Base-by-base conservation (phyloP, 176 grass and related monocot genomes). In the Panicum miliaceum region DNA sequence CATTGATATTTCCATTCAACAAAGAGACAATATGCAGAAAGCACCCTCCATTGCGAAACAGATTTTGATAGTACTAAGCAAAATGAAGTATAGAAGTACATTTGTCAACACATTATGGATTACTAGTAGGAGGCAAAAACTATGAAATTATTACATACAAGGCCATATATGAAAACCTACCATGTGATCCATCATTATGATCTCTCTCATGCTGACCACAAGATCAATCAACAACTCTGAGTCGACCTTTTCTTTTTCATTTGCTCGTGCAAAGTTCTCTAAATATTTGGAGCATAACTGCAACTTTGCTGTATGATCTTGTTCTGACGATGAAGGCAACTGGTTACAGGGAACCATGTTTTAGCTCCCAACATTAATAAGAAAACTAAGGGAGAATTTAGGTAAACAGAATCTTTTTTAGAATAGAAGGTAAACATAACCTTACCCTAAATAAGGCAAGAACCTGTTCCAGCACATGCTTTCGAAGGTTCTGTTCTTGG, bases 21-120 rank as follows among this genome's bases (percentile, higher is more conserved):
- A 98, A 81, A 76, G 96, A 98, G 64, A 98, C 83, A 64, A 98
- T 90, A 76, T 98, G 96, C 47, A 98, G 89, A 86, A 98, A 98
- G 80, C 96, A 98, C 77, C 93, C 96, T 32, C 91, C 92, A 25
- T 88, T 77, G 72, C 87, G 84, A 38, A 98, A 98, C 57, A 98
- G 85, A 79, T 75, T 86, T 87, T 98, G 96, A 86, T 95, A 98
- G 78, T 98, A 95, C 96, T 98, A 35, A 64, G 54, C 54, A 32
- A 73, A 50, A 46, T 50, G 25, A 71, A 85, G 14, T 35, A 37
- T 69, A 77, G 1, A 71, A 69, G 34, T 47, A 63, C 52, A 83
- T 69, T 68, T 86, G 64, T 88, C 75, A 74, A 66, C 22, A 75
- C 15, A 81, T 45, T 64, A 53, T 13, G 15, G 1, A 76, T 61